phyloP scores from a whole-genome alignment of 75 land plant genomes.

The Larix kaempferi region DNA sequence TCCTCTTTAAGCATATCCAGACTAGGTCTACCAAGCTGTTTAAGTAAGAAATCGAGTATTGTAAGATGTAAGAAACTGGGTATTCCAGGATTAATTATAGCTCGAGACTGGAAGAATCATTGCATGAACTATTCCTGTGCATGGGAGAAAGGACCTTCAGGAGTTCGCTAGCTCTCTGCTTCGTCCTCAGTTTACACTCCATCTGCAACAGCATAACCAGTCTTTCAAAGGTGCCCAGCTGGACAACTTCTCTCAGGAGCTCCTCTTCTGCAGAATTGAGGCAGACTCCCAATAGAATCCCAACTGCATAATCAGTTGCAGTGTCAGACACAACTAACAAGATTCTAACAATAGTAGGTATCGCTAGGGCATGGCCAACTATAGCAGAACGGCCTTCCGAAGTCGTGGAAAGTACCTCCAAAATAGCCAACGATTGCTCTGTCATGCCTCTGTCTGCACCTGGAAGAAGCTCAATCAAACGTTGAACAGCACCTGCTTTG shows the following conservation, averaged over 20 bases:
- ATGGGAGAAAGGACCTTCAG: slow-evolving; percentile 23
- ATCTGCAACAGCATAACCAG: slow-evolving; percentile 50
- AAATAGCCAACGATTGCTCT: slow-evolving; percentile 15
- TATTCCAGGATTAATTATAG: too few relatives aligned
- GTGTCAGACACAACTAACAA: slow-evolving; percentile 23
- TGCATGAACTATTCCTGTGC: too few relatives aligned
- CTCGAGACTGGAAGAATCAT: too few relatives aligned
- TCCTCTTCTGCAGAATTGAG: slow-evolving; percentile 11
- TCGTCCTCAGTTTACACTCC: slow-evolving; percentile 28
- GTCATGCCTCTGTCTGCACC: slow-evolving; percentile 6
- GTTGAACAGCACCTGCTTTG: slow-evolving; percentile 23
- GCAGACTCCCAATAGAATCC: slow-evolving; percentile 16
- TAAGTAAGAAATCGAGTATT: too few relatives aligned
- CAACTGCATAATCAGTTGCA: slow-evolving; percentile 21
- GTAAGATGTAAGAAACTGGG: too few relatives aligned
- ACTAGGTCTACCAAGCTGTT: too few relatives aligned
- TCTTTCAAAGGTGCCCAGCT: slow-evolving; percentile 38
- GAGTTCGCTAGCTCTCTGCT: slow-evolving; percentile 39
- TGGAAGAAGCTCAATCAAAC: slow-evolving; percentile 18
- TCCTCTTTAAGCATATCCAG: too few relatives aligned
- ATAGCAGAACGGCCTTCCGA: slow-evolving; percentile 48
- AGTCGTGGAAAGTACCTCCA: slow-evolving; percentile 39
- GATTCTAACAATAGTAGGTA: slow-evolving; percentile 31
- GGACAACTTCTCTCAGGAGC: slow-evolving; percentile 29
- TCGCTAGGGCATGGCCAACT: slow-evolving; percentile 26